Percentiles rank a stretch among this genome's conserved stretches.
Conservation (phyloP, 2,329 filamentous ascomycete genomes). For the Nothophoma quercina region DNA sequence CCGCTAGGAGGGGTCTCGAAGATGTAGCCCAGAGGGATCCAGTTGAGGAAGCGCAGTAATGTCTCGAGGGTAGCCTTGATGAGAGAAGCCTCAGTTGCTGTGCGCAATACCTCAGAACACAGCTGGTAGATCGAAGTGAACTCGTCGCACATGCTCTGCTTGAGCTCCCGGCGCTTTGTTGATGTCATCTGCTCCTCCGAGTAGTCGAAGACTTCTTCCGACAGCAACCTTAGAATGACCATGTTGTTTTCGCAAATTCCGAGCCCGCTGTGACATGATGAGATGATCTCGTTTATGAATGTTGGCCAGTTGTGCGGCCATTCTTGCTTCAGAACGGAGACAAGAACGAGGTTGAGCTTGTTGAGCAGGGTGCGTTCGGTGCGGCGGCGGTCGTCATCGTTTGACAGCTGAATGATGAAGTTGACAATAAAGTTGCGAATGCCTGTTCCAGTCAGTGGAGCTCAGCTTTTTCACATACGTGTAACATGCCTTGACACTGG, state of each 20-base stretch:
- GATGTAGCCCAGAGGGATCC: slow-evolving; percentile 98
- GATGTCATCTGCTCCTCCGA: slow-evolving; percentile 99
- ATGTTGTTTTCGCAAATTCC: slow-evolving; percentile 99
- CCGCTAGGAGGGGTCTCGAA: slow-evolving; percentile 82
- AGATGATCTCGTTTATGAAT: slow-evolving; percentile 99
- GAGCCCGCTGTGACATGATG: slow-evolving; percentile 91
- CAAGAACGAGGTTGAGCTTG: slow-evolving; percentile 96
- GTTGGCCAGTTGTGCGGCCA: slow-evolving; percentile 99
- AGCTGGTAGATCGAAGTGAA: slow-evolving; percentile 98
- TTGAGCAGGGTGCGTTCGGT: slow-evolving; percentile 89
- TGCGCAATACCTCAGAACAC: slow-evolving; percentile 92
- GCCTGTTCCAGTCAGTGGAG: slow-evolving; percentile 60
- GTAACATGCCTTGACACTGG: slow-evolving; percentile 83
- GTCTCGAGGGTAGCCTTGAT: slow-evolving; percentile 98
- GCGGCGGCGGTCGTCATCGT: slow-evolving; percentile 85
- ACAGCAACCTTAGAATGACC: slow-evolving; percentile 93
- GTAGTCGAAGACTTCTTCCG: slow-evolving; percentile 98
- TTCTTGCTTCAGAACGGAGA: slow-evolving; percentile 98
- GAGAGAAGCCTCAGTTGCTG: slow-evolving; percentile 84
- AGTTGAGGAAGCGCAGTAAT: slow-evolving; percentile 94
- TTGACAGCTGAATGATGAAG: slow-evolving; percentile 95
- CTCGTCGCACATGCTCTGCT: slow-evolving; percentile 98
- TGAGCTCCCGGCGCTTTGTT: slow-evolving; percentile 92
- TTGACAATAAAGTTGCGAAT: slow-evolving; percentile 99
- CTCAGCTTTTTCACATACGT: not conserved